phyloP scores from a whole-genome alignment of 257 asterid genomes.

The Rauvolfia tetraphylla region DNA sequence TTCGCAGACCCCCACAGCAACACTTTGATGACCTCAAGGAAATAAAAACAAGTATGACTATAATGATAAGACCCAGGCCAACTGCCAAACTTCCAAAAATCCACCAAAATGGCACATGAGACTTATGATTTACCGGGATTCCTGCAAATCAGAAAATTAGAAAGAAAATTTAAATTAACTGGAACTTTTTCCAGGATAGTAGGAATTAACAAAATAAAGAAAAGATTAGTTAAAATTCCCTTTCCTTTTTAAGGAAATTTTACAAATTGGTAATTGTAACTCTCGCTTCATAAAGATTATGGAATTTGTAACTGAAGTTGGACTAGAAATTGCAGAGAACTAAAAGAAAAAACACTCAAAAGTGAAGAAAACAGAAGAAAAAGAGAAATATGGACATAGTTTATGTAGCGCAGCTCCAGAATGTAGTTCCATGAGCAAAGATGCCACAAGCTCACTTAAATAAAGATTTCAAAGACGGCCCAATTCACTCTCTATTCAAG shows the following conservation, averaged over 20 bases:
- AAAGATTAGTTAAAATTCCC: not conserved
- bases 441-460: not conserved
- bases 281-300: not conserved
- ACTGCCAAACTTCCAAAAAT: constrained; percentile 76
- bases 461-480: too few relatives aligned
- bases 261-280: not conserved
- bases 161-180: constrained; percentile 5
- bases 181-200: not conserved
- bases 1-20: constrained; percentile 37
- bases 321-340: not conserved
- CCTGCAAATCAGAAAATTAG: constrained; percentile 29
- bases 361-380: not conserved
- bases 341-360: not conserved
- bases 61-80: constrained; percentile 58
- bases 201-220: not conserved
- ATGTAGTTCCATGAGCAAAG: not conserved
- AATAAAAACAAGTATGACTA: constrained; percentile 45
- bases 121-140: constrained; percentile 46
- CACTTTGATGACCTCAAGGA: constrained; percentile 56
- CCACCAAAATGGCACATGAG: constrained; percentile 71
- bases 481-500: not conserved
- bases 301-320: not conserved
- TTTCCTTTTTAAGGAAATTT: not conserved
- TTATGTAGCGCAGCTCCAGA: not conserved
- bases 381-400: not conserved